A percentile compares a stretch with the other conserved stretches of the same genome.
phyloP scores from a whole-genome alignment of 2,329 filamentous ascomycete genomes.

The Ophiostoma quercus region DNA sequence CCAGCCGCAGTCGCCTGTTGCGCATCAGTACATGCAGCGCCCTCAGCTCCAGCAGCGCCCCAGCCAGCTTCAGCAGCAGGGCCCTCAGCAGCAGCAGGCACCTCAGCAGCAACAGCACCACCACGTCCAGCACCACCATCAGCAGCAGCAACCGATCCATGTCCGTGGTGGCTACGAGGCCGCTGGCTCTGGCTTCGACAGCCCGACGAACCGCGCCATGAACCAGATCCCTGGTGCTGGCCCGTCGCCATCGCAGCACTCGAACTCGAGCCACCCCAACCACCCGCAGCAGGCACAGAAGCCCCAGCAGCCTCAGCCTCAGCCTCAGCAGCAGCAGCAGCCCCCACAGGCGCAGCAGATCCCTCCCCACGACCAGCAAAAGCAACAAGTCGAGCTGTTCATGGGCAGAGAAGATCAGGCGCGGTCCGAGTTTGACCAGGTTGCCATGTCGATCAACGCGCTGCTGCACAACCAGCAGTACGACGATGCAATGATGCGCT shows the following conservation, averaged over 20 bases:
- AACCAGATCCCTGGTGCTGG: conserved; percentile 21
- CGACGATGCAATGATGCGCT: conserved; percentile 60
- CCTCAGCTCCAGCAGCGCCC: conserved; percentile 8
- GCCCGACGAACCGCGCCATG: conserved; percentile 19
- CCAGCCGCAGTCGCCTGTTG: conserved; percentile 13
- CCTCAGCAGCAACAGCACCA: conserved; percentile 23
- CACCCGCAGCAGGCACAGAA: conserved; percentile 28
- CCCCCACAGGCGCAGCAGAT: conserved; percentile 23
- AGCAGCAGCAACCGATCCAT: conserved; percentile 18
- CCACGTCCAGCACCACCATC: conserved; percentile 20
- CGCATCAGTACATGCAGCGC: conserved; percentile 3
- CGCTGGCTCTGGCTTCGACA: conserved; percentile 19
- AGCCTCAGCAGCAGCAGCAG: conserved; percentile 23
- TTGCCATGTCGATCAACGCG: conserved; percentile 55
- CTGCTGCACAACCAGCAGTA: conserved; percentile 57
- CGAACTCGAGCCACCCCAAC: conserved; percentile 24
- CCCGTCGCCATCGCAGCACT: conserved; percentile 28
- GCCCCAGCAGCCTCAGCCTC: conserved; percentile 16
- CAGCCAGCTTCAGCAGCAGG: conserved; percentile 17
- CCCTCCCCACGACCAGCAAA: conserved; percentile 25
- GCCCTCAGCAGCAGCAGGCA: conserved; percentile 25
- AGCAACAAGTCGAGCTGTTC: conserved; percentile 30
- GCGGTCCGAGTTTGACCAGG: conserved; percentile 51
- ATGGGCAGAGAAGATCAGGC: conserved; percentile 41
- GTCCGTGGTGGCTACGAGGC: conserved; percentile 20